Percentiles rank a stretch among this genome's conserved stretches.
Conservation (phyloP, 140 eudicot genomes). For the Flaveria floridana region DNA sequence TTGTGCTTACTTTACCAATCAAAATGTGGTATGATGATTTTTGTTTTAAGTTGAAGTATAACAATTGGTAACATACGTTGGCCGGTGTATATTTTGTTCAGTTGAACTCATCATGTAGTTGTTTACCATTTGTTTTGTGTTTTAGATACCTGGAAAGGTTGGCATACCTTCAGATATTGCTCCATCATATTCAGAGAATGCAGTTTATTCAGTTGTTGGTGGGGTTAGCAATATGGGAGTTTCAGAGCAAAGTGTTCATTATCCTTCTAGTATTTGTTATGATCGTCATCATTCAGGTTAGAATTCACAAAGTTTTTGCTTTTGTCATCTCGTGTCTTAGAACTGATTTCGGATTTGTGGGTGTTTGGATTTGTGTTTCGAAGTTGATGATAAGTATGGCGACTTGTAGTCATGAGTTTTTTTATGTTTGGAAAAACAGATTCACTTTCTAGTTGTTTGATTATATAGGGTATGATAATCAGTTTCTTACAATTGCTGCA, state of each 20-base stretch:
- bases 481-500: neutral
- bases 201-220: constrained; percentile 32
- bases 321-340: neutral
- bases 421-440: neutral
- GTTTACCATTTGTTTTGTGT: constrained; percentile 12
- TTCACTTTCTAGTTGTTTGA: neutral
- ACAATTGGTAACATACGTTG: neutral
- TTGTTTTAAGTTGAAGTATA: neutral
- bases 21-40: constrained; percentile 47
- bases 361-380: constrained; percentile 6
- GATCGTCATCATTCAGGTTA: constrained; percentile 68
- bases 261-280: constrained; percentile 53
- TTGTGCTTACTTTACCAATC: constrained; percentile 28
- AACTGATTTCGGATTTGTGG: neutral
- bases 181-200: constrained; percentile 32
- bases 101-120: neutral
- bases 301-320: constrained; percentile 7
- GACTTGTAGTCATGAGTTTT: neutral
- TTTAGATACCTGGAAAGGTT: constrained; percentile 43
- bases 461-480: neutral
- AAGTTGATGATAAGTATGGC: neutral
- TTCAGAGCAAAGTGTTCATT: constrained; percentile 42
- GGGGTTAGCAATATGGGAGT: constrained; percentile 37
- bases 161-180: constrained; percentile 34
- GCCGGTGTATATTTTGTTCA: neutral